phyloP scores from a whole-genome alignment of 2,329 filamentous ascomycete species.

The Sclerotiophoma versabilis region DNA sequence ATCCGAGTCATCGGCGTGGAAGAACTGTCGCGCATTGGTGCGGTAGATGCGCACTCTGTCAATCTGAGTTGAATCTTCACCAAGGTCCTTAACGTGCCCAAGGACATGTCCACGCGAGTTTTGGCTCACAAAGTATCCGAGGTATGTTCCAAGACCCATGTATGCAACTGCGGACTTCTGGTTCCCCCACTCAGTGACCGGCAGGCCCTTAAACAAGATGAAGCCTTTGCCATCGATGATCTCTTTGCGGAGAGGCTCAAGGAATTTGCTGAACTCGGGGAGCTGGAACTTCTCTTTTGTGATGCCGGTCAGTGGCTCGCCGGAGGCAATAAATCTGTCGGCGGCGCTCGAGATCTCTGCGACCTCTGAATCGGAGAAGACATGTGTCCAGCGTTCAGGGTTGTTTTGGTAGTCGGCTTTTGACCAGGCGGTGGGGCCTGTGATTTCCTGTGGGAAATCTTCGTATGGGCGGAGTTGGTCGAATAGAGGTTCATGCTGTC shows the following conservation, averaged over 20 bases:
- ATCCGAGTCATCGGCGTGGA: constrained; percentile 84
- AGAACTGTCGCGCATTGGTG: constrained; percentile 84
- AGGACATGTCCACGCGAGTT: constrained; percentile 86
- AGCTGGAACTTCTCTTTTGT: constrained; percentile 70
- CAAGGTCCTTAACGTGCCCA: constrained; percentile 88
- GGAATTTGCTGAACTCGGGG: constrained; percentile 61
- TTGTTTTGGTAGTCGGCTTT: constrained; percentile 67
- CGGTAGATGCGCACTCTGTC: constrained; percentile 90
- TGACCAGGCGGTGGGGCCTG: constrained; percentile 76
- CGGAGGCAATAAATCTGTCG: constrained; percentile 71
- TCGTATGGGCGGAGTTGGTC: constrained; percentile 70
- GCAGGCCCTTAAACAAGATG: constrained; percentile 86
- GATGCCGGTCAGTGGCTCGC: constrained; percentile 75
- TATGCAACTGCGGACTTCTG: constrained; percentile 76
- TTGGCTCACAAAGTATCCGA: constrained; percentile 88
- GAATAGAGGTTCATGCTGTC: constrained; percentile 75
- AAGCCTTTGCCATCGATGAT: constrained; percentile 88
- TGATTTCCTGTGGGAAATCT: constrained; percentile 74
- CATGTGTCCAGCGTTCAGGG: constrained; percentile 76
- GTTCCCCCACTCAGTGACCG: constrained; percentile 76
- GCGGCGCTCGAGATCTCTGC: constrained; percentile 70
- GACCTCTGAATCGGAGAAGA: constrained; percentile 71
- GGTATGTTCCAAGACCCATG: constrained; percentile 83
- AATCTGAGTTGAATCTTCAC: constrained; percentile 80
- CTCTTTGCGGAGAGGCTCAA: constrained; percentile 66